Percentiles rank a stretch among this genome's conserved stretches.
Conservation (phyloP, 441 rosid species). For the Mallotus repandus region DNA sequence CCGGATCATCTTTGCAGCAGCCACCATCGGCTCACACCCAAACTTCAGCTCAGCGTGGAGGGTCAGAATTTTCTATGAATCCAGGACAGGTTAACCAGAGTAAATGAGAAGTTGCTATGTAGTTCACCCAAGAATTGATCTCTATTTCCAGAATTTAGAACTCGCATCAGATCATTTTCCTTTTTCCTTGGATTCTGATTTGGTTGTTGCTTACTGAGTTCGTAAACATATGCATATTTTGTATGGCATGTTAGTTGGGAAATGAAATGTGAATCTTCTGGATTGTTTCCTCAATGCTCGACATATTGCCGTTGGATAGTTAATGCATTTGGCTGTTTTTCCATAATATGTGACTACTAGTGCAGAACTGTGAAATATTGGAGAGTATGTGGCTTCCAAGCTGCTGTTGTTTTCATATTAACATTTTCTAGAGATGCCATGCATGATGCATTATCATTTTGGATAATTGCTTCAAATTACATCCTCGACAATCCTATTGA, state of each 20-base stretch:
- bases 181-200: not conserved
- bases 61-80: conserved; percentile 10
- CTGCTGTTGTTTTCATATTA: not conserved
- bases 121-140: not conserved
- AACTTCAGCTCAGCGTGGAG: conserved; percentile 26
- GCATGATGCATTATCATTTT: too few species aligned
- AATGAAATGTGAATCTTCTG: conserved; percentile 9
- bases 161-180: not conserved
- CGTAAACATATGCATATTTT: conserved; percentile 3
- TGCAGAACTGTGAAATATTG: not conserved
- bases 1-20: conserved; percentile 19
- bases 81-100: conserved; percentile 22
- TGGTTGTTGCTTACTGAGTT: conserved; percentile 1
- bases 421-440: too few species aligned
- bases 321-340: not conserved
- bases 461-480: not conserved
- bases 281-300: not conserved
- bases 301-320: not conserved
- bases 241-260: not conserved
- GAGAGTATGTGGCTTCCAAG: too few species aligned
- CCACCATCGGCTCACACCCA: conserved; percentile 26
- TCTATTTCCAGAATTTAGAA: not conserved
- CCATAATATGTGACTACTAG: not conserved
- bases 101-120: not conserved
- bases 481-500: not conserved